Percentiles rank a stretch among this genome's conserved stretches.
Conservation (phyloP, 2,329 filamentous ascomycete species). For the Nemania sp. region DNA sequence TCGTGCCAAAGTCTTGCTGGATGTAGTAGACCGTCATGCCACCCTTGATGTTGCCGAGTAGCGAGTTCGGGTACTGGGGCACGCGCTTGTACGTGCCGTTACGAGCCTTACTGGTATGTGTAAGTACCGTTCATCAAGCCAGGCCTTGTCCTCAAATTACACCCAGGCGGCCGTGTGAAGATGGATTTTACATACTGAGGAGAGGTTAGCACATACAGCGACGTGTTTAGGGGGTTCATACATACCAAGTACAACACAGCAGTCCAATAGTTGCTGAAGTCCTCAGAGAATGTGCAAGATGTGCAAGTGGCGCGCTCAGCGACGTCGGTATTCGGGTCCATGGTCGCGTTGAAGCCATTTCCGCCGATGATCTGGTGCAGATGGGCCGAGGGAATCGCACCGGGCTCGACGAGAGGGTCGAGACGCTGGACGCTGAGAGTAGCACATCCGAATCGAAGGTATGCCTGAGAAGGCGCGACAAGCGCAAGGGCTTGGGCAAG, state of each 20-base stretch:
- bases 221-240: constrained; percentile 18
- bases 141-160: constrained; percentile 19
- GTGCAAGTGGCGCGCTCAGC: constrained; percentile 41
- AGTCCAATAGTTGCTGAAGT: constrained; percentile 40
- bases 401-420: constrained; percentile 37
- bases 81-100: constrained; percentile 40
- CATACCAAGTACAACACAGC: constrained; percentile 37
- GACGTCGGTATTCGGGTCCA: constrained; percentile 36
- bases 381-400: constrained; percentile 34
- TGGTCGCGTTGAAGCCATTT: constrained; percentile 37
- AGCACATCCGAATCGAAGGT: constrained; percentile 38
- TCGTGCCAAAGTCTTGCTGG: constrained; percentile 45
- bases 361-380: constrained; percentile 38
- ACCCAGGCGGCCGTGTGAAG: constrained; percentile 11
- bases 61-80: constrained; percentile 38
- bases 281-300: constrained; percentile 42
- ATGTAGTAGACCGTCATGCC: constrained; percentile 51
- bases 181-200: constrained; percentile 21
- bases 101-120: constrained; percentile 32
- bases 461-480: constrained; percentile 33
- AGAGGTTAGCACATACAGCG: constrained; percentile 18
- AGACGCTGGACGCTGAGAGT: constrained; percentile 37
- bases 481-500: constrained; percentile 34
- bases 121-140: constrained; percentile 16
- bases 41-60: constrained; percentile 42